Conservation (phyloP, 2,329 filamentous ascomycete species). For the Pyricularia sp. region DNA sequence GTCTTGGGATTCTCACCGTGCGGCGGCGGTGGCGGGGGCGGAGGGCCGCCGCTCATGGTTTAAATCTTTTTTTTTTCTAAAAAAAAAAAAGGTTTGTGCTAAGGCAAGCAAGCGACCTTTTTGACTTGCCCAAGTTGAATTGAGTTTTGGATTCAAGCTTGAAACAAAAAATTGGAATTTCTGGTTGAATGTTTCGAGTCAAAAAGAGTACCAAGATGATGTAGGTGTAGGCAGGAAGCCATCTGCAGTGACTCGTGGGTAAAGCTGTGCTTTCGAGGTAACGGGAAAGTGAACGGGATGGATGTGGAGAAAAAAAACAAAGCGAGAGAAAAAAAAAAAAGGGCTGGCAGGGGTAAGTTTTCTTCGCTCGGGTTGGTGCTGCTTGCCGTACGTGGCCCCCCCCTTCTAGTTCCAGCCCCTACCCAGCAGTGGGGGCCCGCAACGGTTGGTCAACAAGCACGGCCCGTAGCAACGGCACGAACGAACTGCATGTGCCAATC, state of each 20-base stretch:
- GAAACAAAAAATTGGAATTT: neutral
- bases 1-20: slow-evolving; percentile 68
- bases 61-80: neutral
- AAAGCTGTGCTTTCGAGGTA: neutral
- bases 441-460: neutral
- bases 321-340: neutral
- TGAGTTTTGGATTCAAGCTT: neutral
- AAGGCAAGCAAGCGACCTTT: neutral
- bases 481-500: neutral
- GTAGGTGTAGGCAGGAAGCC: neutral
- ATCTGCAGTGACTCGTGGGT: neutral
- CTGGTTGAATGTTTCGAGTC: neutral
- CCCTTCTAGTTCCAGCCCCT: neutral
- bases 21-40: slow-evolving; percentile 75
- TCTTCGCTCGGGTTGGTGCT: neutral
- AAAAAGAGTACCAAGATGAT: neutral
- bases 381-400: neutral
- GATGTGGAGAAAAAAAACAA: neutral
- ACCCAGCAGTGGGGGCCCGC: neutral
- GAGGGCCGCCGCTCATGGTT: slow-evolving; percentile 36
- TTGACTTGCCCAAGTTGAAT: neutral
- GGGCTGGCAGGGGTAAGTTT: neutral
- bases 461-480: neutral
- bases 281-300: neutral
- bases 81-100: too few relatives aligned